Conservation (phyloP, 768 basidiomycete species). For the Galerina sulciceps region DNA sequence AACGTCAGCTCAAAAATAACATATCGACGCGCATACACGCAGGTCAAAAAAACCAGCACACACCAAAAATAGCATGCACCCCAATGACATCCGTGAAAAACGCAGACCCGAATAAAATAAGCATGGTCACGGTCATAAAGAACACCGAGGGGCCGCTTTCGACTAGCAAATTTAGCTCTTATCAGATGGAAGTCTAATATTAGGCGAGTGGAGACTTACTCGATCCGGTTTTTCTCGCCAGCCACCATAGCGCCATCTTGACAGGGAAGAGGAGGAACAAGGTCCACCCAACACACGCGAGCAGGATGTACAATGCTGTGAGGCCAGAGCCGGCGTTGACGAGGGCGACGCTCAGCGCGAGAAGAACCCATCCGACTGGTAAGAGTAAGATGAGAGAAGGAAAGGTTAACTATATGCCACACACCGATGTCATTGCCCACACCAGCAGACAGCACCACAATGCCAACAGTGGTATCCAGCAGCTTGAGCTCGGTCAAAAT, state of each 20-base stretch:
- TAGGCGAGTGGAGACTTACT: slow-evolving; percentile 37
- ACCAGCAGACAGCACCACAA: slow-evolving; percentile 91
- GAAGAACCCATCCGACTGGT: slow-evolving; percentile 79
- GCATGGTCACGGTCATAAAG: slow-evolving; percentile 86
- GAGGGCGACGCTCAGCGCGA: slow-evolving; percentile 90
- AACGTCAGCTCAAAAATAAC: not conserved
- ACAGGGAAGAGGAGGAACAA: slow-evolving; percentile 75
- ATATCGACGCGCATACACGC: not conserved
- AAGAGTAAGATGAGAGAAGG: not conserved
- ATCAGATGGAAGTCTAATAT: not conserved
- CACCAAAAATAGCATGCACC: slow-evolving; percentile 89
- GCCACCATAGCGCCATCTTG: slow-evolving; percentile 64
- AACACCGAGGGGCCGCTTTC: slow-evolving; percentile 85
- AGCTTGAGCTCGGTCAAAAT: slow-evolving; percentile 91
- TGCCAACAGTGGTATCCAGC: slow-evolving; percentile 89
- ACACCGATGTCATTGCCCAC: slow-evolving; percentile 81
- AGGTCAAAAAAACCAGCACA: slow-evolving; percentile 10
- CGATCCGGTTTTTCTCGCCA: slow-evolving; percentile 80
- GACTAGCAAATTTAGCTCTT: slow-evolving; percentile 28
- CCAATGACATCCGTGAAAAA: slow-evolving; percentile 96
- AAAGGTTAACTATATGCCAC: slow-evolving; percentile 9
- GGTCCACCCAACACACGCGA: slow-evolving; percentile 81
- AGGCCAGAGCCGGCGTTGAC: slow-evolving; percentile 87
- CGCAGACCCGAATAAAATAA: slow-evolving; percentile 82
- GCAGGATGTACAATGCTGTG: slow-evolving; percentile 83